Conservation (phyloP, 2,329 filamentous ascomycete species). For the Eurotiales sp. region DNA sequence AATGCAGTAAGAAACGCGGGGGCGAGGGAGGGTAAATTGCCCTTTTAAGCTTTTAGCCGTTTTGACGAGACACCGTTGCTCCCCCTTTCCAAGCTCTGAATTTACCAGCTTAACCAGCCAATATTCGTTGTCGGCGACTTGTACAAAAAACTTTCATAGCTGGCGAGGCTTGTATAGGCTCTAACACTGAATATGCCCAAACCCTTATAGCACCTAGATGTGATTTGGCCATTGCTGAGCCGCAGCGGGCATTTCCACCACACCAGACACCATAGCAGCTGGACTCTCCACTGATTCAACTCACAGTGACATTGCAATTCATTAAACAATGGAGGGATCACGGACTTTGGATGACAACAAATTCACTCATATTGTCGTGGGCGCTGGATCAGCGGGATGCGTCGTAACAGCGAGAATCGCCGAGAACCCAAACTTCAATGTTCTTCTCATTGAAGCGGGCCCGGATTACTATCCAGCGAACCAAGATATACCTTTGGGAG, state of each 20-base stretch:
- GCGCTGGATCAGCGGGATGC: constrained; percentile 19
- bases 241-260: not conserved
- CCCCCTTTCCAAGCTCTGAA: not conserved
- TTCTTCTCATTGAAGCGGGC: constrained; percentile 21
- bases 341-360: too few relatives aligned
- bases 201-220: not conserved
- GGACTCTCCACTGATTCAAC: not conserved
- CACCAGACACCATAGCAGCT: not conserved
- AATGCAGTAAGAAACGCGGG: not conserved
- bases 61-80: not conserved
- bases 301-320: not conserved
- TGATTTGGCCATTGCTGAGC: not conserved
- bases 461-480: constrained; percentile 13
- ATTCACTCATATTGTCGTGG: constrained; percentile 19
- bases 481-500: constrained; percentile 6
- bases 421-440: constrained; percentile 13
- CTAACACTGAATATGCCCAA: not conserved
- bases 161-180: not conserved
- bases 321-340: not conserved
- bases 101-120: not conserved
- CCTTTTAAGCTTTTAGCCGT: not conserved
- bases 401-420: constrained; percentile 19
- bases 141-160: not conserved
- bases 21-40: not conserved
- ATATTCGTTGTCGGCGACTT: not conserved